phyloP scores from a whole-genome alignment of 768 basidiomycete genomes.

The Tricholoma terreum region DNA sequence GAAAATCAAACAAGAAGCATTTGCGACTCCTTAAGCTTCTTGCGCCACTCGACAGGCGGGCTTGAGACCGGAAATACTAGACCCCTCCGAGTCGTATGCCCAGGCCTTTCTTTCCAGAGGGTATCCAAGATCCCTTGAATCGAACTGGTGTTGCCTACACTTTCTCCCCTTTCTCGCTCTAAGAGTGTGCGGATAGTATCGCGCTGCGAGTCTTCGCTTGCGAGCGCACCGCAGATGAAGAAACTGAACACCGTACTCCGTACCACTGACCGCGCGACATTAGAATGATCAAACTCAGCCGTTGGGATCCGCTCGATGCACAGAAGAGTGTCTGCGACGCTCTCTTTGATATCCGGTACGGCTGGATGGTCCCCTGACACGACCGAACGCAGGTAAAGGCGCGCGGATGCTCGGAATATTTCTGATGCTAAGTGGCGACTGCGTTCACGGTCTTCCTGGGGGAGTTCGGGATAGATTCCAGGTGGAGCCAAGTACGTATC shows the following conservation, averaged over 20 bases:
- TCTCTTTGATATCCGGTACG: slow-evolving; percentile 57
- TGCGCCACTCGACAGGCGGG: slow-evolving; percentile 59
- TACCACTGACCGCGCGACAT: slow-evolving; percentile 52
- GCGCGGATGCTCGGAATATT: slow-evolving; percentile 72
- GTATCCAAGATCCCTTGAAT: slow-evolving; percentile 50
- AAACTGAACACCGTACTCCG: slow-evolving; percentile 78
- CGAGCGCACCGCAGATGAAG: slow-evolving; percentile 69
- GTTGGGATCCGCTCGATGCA: slow-evolving; percentile 37
- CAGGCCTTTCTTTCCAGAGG: slow-evolving; percentile 52
- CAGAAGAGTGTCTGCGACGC: slow-evolving; percentile 51
- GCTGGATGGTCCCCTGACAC: slow-evolving; percentile 70
- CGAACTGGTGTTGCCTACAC: slow-evolving; percentile 63
- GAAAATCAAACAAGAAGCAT: slow-evolving; percentile 57
- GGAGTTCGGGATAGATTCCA: slow-evolving; percentile 16
- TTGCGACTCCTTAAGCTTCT: slow-evolving; percentile 44
- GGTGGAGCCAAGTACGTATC: slow-evolving; percentile 36
- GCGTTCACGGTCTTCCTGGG: slow-evolving; percentile 22
- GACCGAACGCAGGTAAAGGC: slow-evolving; percentile 73
- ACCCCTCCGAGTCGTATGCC: background rate
- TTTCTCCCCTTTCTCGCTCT: slow-evolving; percentile 46
- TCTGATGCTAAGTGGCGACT: slow-evolving; percentile 47
- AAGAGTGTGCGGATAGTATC: slow-evolving; percentile 44
- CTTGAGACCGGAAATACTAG: slow-evolving; percentile 7
- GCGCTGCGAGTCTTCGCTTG: slow-evolving; percentile 46
- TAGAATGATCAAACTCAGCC: slow-evolving; percentile 9